Base-by-base conservation (phyloP, 2,329 filamentous ascomycete genomes). In the Helminthosporium solani region DNA sequence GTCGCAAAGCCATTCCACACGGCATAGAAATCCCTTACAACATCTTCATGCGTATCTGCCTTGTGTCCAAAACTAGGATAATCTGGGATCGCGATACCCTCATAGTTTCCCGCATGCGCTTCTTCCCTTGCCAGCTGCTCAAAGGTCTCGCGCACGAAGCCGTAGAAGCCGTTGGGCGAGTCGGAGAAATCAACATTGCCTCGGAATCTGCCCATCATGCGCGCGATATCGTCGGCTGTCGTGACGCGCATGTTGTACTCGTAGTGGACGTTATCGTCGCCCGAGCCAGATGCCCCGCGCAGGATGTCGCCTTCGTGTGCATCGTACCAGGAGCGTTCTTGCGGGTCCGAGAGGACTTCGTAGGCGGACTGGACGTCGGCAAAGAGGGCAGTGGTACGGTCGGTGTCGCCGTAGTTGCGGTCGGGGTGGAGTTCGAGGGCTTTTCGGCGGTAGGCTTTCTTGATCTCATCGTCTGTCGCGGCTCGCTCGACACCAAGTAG, bases 261-360 rank as follows among this genome's bases (percentile, higher is more conserved):
- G 56, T 82, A 83, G 44, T 81, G 76, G 28, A 76, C 78, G 37
- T 73, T 71, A 16, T 71, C 73, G 55, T 48, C 70, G 16, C 56
- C 63, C 20, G 70, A 74, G 25, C 75, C 75, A 43, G 84, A 81
- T 46, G 81, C 78, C 31, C 85, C 86, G 23, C 81, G 80, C 52
- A 97, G 74, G 51, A 97, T 95, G 40, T 87, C 84, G 57, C 90
- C 85, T 50, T 90, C 86, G 66, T 99, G 94, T 2, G 90, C 90
- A 72, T 99, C 92, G 73, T 99, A 99, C 94, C 94, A 99, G 25
- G 91, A 87, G 58, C 94, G 84, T 70, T 99, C 94, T 67, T 99
- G 92, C 9, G 90, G 85, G 68, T 99, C 94, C 1, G 91, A 95
- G 1, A 99, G 81, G n/a, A 99, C 83, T 69, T 97, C 90, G 68